phyloP scores from a whole-genome alignment of 345 rosid genomes.

The sweet orange (Citrus sinensis) region DNA sequence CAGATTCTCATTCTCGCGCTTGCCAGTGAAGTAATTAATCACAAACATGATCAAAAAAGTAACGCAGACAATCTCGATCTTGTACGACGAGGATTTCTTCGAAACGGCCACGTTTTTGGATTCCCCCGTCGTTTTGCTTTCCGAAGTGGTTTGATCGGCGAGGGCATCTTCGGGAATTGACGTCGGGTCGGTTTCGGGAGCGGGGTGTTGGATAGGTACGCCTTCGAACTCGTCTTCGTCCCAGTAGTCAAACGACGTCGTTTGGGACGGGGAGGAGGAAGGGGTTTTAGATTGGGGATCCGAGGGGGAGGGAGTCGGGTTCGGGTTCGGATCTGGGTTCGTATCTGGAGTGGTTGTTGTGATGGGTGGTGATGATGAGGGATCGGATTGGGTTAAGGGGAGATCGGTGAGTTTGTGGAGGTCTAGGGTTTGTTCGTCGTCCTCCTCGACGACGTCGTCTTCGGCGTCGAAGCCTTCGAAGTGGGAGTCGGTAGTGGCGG shows the following conservation, averaged over 20 bases:
- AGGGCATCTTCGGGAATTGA: constrained; percentile 26
- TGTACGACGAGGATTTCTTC: constrained; percentile 38
- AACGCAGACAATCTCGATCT: constrained; percentile 61
- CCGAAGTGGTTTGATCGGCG: constrained; percentile 18
- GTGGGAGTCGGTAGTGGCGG: constrained; percentile 61
- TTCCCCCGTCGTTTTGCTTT: constrained; percentile 18
- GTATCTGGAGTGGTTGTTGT: constrained; percentile 24
- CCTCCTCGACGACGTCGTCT: constrained; percentile 47
- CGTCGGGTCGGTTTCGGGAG: constrained; percentile 16
- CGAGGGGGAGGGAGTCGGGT: constrained; percentile 16
- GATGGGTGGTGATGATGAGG: constrained; percentile 18
- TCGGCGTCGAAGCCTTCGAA: constrained; percentile 98
- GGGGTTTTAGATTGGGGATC: constrained; percentile 22
- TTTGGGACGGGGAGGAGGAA: constrained; percentile 14
- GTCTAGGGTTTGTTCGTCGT: constrained; percentile 31
- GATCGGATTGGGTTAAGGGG: constrained; percentile 55
- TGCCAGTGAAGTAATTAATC: constrained; percentile 81
- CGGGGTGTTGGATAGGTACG: constrained; percentile 43
- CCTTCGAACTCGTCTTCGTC: constrained; percentile 99
- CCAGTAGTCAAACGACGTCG: constrained; percentile 71
- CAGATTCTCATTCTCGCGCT: constrained; percentile 78
- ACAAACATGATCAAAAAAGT: constrained; percentile 57
- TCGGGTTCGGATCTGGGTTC: constrained; percentile 19
- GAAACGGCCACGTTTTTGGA: not conserved
- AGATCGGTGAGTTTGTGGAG: constrained; percentile 48